These are phyloP conservation scores for Fragaria iinumae DNA, from an alignment of 306 rosid species.

Conservation along the genomic window DNA sequence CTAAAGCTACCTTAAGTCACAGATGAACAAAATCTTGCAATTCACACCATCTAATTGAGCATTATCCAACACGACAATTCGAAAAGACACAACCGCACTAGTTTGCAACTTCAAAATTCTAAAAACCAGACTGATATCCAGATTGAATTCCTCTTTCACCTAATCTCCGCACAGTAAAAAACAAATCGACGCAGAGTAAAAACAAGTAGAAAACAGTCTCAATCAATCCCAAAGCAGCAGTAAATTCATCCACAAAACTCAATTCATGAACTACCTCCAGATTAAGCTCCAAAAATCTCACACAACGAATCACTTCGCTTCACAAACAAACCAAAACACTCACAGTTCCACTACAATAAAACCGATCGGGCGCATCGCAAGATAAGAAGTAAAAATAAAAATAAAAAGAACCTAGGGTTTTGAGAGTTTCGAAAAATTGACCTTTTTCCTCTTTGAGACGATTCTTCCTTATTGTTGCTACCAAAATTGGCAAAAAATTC, in stretches of 20 bases:
- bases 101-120: background rate
- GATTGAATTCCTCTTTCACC: background rate
- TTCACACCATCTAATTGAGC: background rate
- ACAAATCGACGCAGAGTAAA: background rate
- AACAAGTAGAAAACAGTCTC: background rate
- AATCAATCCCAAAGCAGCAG: background rate
- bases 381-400: background rate
- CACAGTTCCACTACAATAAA: background rate
- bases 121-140: background rate
- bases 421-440: conserved; percentile 1
- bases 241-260: conserved; percentile 1
- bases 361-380: background rate
- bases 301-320: background rate
- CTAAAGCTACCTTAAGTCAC: background rate
- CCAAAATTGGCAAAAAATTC: background rate
- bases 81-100: background rate
- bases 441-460: background rate
- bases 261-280: background rate
- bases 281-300: background rate
- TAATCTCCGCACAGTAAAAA: background rate
- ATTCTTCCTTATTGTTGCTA: background rate
- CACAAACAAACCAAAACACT: background rate
- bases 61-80: background rate
- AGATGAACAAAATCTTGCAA: background rate
- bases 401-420: background rate